These are phyloP conservation scores for Dovyalis caffra DNA, from an alignment of 345 rosid species.

Conservation along the genomic window DNA sequence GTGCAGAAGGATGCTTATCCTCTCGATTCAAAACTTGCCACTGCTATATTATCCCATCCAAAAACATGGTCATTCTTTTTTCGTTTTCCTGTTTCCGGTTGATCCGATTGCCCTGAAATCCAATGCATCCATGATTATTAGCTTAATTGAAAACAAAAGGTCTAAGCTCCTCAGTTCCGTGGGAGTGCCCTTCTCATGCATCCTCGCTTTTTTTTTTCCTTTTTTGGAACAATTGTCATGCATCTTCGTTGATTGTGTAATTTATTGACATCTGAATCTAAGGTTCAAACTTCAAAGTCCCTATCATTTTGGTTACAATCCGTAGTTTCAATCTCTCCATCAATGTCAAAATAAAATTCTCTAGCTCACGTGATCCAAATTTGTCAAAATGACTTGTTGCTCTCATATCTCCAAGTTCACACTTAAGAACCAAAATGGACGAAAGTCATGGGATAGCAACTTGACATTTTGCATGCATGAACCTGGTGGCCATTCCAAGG, in stretches of 20 bases:
- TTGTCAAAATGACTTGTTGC: not conserved
- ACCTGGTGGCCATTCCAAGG: not conserved
- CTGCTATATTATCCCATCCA: not conserved
- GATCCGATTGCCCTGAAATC: too few species aligned
- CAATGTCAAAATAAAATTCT: not conserved
- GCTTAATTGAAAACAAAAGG: too few species aligned
- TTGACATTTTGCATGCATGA: not conserved
- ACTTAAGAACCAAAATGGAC: not conserved
- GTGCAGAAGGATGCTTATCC: not conserved
- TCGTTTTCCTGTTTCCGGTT: too few species aligned
- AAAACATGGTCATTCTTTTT: too few species aligned
- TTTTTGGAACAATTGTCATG: too few species aligned
- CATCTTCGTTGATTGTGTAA: too few species aligned
- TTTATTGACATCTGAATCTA: not conserved
- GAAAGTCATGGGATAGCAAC: not conserved
- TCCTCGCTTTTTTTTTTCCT: too few species aligned
- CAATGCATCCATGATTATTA: too few species aligned
- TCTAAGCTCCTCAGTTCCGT: too few species aligned
- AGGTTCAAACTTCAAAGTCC: not conserved
- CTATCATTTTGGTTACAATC: not conserved
- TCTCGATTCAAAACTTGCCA: not conserved
- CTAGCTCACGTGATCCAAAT: not conserved
- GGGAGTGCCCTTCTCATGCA: too few species aligned
- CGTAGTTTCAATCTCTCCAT: not conserved
- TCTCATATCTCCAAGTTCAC: not conserved